Evolutionary conservation across 331 rosid genomes (phyloP).

Genomic region (Pyrus hybrid): DNA sequence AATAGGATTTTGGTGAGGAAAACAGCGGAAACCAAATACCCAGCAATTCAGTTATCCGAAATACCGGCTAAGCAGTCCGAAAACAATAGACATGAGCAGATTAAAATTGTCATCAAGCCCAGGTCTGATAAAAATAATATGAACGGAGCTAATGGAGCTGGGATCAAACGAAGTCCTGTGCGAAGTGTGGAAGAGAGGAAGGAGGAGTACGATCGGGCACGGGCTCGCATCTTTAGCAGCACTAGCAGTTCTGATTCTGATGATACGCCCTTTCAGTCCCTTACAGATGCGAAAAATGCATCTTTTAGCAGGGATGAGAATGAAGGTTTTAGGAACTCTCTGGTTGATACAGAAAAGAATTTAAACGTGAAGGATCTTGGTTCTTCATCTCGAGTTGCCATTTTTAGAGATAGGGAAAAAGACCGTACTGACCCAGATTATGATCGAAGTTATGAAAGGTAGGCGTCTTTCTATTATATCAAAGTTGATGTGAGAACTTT

Average conservation of each 20-base stretch:
- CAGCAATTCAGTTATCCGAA: slow-evolving; percentile 53
- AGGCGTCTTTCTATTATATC: background rate
- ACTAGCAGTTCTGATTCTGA: slow-evolving; percentile 37
- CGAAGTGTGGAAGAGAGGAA: slow-evolving; percentile 92
- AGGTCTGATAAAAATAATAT: slow-evolving; percentile 43
- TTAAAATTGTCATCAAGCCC: slow-evolving; percentile 48
- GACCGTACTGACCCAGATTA: slow-evolving; percentile 93
- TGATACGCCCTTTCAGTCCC: slow-evolving; percentile 31
- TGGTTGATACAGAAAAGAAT: slow-evolving; percentile 37
- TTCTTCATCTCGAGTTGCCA: slow-evolving; percentile 73
- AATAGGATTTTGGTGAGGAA: slow-evolving; percentile 74
- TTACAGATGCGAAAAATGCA: slow-evolving; percentile 38
- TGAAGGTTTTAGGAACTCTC: slow-evolving; percentile 36
- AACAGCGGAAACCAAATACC: slow-evolving; percentile 56
- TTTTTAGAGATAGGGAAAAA: slow-evolving; percentile 82
- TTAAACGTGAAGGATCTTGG: slow-evolving; percentile 33
- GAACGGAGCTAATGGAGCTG: slow-evolving; percentile 36
- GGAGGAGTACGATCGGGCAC: slow-evolving; percentile 88
- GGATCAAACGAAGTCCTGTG: slow-evolving; percentile 34
- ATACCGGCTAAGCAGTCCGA: slow-evolving; percentile 58
- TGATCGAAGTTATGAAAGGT: slow-evolving; percentile 86
- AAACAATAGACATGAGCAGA: slow-evolving; percentile 38
- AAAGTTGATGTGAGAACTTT: background rate
- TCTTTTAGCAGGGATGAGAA: slow-evolving; percentile 33
- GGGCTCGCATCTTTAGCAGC: slow-evolving; percentile 81